Evolutionary conservation across 2,329 filamentous ascomycete species (phyloP).

Genomic region (Colletotrichum godetiae): DNA sequence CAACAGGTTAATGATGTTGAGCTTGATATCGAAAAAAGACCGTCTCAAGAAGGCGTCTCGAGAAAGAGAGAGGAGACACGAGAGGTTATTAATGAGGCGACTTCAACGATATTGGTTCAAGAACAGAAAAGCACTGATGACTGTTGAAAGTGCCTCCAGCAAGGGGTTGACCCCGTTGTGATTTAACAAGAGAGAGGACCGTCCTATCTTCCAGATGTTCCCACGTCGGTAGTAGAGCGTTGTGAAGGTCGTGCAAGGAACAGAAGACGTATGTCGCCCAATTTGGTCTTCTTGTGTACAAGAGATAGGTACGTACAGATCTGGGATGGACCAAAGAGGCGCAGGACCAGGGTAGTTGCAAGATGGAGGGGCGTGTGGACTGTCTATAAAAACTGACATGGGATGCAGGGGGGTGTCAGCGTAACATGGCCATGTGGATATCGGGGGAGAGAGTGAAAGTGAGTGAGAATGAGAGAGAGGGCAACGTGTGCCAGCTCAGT

Average conservation of each 20-base stretch:
- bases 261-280: slow-evolving; percentile 13
- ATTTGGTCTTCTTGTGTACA: slow-evolving; percentile 19
- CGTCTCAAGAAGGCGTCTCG: neutral
- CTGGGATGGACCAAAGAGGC: neutral
- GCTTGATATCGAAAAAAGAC: slow-evolving; percentile 11
- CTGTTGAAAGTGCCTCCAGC: slow-evolving; percentile 13
- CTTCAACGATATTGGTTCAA: slow-evolving; percentile 13
- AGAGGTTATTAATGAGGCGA: slow-evolving; percentile 24
- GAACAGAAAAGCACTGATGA: neutral
- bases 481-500: slow-evolving; percentile 19
- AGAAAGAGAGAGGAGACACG: slow-evolving; percentile 4
- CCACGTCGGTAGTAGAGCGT: slow-evolving; percentile 7
- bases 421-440: slow-evolving; percentile 30
- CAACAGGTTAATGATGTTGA: neutral
- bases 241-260: slow-evolving; percentile 20
- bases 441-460: slow-evolving; percentile 34
- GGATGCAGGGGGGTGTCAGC: neutral
- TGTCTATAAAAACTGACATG: slow-evolving; percentile 1
- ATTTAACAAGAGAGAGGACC: slow-evolving; percentile 21
- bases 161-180: slow-evolving; percentile 26
- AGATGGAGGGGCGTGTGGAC: slow-evolving; percentile 11
- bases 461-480: slow-evolving; percentile 21
- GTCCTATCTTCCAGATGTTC: neutral
- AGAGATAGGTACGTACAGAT: slow-evolving; percentile 8
- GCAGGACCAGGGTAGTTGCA: neutral